Evolutionary conservation across 176 grass and related monocot genomes (phyloP).

Genomic region (Luzula sylvatica): DNA sequence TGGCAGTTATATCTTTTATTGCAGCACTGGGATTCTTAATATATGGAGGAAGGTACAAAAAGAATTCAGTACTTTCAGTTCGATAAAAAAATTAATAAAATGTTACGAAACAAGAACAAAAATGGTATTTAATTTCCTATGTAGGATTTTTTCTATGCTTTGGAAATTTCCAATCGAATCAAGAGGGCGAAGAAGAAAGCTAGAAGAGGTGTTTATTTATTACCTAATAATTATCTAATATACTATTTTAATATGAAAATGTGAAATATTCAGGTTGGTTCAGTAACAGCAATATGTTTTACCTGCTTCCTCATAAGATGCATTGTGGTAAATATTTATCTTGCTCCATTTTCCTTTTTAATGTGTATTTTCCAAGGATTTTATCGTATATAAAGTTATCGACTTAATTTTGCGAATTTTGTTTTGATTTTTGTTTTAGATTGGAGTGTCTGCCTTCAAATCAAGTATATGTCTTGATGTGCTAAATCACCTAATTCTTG

Average conservation of each 20-base stretch:
- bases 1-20: constrained; percentile 69
- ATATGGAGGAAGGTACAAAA: constrained; percentile 76
- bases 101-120: not conserved
- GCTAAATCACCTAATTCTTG: constrained; percentile 26
- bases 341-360: not conserved
- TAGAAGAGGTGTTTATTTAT: constrained; percentile 52
- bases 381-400: too few species aligned
- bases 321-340: constrained; percentile 56
- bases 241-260: constrained; percentile 1
- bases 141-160: constrained; percentile 78
- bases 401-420: not conserved
- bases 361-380: too few species aligned
- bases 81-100: not conserved
- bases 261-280: constrained; percentile 47
- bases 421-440: constrained; percentile 10
- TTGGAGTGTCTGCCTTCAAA: constrained; percentile 26
- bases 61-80: not conserved
- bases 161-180: constrained; percentile 81
- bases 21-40: constrained; percentile 64
- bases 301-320: constrained; percentile 85
- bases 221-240: constrained; percentile 9
- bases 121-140: constrained; percentile 7
- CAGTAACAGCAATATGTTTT: constrained; percentile 70
- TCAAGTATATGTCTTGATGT: constrained; percentile 25
- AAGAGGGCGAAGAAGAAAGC: constrained; percentile 73